phyloP scores from a whole-genome alignment of 2,329 filamentous ascomycete genomes.

The Herpotrichia juniperi region DNA sequence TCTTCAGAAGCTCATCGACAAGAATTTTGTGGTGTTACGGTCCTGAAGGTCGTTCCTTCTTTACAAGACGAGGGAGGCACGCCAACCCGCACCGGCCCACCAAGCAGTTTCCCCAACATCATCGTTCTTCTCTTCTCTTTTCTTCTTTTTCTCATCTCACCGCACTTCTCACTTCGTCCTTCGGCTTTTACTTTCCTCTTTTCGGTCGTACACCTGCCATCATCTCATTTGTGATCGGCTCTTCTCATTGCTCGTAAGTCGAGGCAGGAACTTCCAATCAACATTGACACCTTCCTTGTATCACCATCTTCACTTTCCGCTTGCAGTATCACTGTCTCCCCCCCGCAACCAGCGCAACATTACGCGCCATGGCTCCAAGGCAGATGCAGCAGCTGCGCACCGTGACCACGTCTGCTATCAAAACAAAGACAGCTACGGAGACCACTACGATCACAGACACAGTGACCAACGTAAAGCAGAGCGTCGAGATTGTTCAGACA shows the following conservation, averaged over 20 bases:
- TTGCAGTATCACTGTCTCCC: too few species aligned
- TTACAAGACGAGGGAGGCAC: background rate
- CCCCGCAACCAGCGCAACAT: background rate
- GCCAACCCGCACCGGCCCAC: background rate
- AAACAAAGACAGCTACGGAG: background rate
- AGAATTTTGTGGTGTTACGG: background rate
- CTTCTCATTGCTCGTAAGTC: too few species aligned
- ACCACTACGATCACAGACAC: slow-evolving; percentile 2
- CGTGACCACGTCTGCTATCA: background rate
- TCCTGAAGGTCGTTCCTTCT: slow-evolving; percentile 1
- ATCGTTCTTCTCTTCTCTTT: background rate
- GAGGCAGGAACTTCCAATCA: too few species aligned
- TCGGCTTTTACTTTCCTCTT: too few species aligned
- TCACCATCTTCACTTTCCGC: too few species aligned
- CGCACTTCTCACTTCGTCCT: background rate
- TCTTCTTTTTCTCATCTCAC: background rate
- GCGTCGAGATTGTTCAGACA: slow-evolving; percentile 54
- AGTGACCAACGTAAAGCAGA: slow-evolving; percentile 49
- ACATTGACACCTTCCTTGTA: too few species aligned
- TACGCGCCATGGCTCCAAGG: background rate
- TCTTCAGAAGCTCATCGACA: too few species aligned
- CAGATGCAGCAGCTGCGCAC: background rate
- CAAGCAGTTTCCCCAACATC: background rate
- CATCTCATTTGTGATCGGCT: too few species aligned
- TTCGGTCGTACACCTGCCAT: too few species aligned